These are phyloP conservation scores for Arthrinium puccinioides DNA, from an alignment of 2,329 filamentous ascomycete species.

Conservation along the genomic window DNA sequence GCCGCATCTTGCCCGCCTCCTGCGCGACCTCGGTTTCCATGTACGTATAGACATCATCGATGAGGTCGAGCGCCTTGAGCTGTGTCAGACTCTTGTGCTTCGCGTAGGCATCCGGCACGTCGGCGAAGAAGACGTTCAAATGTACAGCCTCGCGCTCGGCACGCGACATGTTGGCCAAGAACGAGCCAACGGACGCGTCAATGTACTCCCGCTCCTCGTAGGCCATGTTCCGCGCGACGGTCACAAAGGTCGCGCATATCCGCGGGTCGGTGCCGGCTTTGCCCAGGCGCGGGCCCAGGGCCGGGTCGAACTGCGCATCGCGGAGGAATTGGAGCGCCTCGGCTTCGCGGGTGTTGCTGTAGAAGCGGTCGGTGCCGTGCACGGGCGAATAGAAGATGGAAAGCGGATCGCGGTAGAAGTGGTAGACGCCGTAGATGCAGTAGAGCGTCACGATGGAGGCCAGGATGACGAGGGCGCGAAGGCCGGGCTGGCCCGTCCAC, in stretches of 20 bases:
- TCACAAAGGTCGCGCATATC: constrained; percentile 22
- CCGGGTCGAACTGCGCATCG: constrained; percentile 11
- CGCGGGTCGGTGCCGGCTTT: constrained; percentile 15
- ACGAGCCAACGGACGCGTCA: constrained; percentile 12
- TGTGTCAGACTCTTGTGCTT: constrained; percentile 17
- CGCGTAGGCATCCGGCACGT: constrained; percentile 17
- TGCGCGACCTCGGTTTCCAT: constrained; percentile 5
- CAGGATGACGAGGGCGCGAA: constrained; percentile 17
- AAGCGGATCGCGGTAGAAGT: constrained; percentile 24
- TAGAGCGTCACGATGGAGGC: constrained; percentile 16
- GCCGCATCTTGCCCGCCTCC: constrained; percentile 8
- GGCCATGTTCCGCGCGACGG: constrained; percentile 16
- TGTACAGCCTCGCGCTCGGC: constrained; percentile 17
- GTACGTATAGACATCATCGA: constrained; percentile 21
- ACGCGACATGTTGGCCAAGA: constrained; percentile 21
- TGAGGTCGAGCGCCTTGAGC: constrained; percentile 12
- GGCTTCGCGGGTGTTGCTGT: constrained; percentile 19
- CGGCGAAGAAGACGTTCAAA: constrained; percentile 23
- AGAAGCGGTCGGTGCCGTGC: constrained; percentile 22
- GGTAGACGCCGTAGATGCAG: constrained; percentile 18
- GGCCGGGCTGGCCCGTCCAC: constrained; percentile 16
- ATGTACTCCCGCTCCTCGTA: background rate
- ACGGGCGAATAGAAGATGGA: constrained; percentile 23
- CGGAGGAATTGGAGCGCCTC: constrained; percentile 18
- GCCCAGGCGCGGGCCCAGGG: constrained; percentile 11